Conservation (phyloP, 345 rosid genomes). For the Cardamine resedifolia region DNA sequence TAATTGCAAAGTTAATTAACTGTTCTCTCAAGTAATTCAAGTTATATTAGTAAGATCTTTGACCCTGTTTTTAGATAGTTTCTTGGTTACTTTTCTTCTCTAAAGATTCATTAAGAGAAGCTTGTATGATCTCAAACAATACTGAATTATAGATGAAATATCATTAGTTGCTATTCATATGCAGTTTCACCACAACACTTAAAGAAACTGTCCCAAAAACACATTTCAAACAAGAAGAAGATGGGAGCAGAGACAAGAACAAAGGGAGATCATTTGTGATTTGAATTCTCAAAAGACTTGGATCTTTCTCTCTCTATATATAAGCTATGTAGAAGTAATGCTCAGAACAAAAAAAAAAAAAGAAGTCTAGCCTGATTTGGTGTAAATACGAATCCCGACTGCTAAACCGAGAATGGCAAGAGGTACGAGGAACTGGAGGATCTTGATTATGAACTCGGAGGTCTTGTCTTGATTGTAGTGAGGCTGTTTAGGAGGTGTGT, state of each 20-base stretch:
- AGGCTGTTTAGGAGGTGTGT: constrained; percentile 72
- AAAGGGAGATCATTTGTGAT: constrained; percentile 27
- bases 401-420: constrained; percentile 80
- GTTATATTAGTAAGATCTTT: constrained; percentile 5
- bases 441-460: constrained; percentile 70
- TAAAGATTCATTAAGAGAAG: not conserved
- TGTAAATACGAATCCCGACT: constrained; percentile 61
- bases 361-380: constrained; percentile 49
- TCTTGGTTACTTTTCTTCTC: not conserved
- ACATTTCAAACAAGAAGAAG: constrained; percentile 14
- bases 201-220: not conserved
- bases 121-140: not conserved
- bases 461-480: constrained; percentile 82
- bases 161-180: constrained; percentile 10
- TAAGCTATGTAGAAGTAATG: constrained; percentile 11
- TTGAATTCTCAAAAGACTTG: constrained; percentile 11
- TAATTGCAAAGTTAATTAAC: not conserved
- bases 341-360: constrained; percentile 1
- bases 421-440: constrained; percentile 78
- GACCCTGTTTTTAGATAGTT: not conserved
- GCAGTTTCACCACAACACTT: constrained; percentile 16
- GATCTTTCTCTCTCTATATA: not conserved
- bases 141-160: constrained; percentile 11
- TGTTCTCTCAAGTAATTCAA: not conserved
- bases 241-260: constrained; percentile 17